Evolutionary conservation across 495 filamentous ascomycete species (phyloP), one percentile per base, ranked within the genome.

Genomic region (Daldinia vernicosa): DNA sequence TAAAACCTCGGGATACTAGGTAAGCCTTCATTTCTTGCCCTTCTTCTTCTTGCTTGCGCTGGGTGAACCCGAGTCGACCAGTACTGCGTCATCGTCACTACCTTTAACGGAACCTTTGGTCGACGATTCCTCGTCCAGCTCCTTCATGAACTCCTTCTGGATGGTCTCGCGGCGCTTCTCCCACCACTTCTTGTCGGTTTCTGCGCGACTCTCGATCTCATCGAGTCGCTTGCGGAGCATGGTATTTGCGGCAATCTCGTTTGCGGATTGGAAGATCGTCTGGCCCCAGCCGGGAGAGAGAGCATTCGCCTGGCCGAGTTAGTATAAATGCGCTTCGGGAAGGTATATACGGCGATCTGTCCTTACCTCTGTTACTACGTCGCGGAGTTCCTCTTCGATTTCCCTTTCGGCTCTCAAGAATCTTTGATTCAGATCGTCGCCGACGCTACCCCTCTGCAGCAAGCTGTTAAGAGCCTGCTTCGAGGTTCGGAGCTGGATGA

Each of bases 361-460:
- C 78, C 66, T 60, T 78, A 96, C 93, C 91, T 99, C 95, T 72
- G 89, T 86, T 35, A 98, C 93, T 45, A 98, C 94, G 82, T 99
- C 95, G 68, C 91, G 85, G 35, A 99, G 83, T 80, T 99, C 95
- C 66, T 94, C 95, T 80, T 99, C 94, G 83, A 97, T 96, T 84
- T 98, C 95, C 84, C 95, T 95, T 86, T 99, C 95, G 27, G 95
- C 95, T 43, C 92, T 84, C 74, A 87, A 76, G 78, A 98, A 97
- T 40, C 95, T 85, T 82, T 98, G 95, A 92, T 94, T 98, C 45
- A 98, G 79, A 79, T 99, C 95, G 80, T 99, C 96, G 7, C 96
- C 95, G 1, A 99, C 93, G 78, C 92, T 95, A 1, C 96, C 96
- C 50, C 92, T 84, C 80, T 97, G 93, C 55, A 98, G 79, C 45